Percentiles rank a stretch among this genome's conserved stretches.
Conservation (phyloP, 495 filamentous ascomycete genomes). For the Aspergillus bridgeri region DNA sequence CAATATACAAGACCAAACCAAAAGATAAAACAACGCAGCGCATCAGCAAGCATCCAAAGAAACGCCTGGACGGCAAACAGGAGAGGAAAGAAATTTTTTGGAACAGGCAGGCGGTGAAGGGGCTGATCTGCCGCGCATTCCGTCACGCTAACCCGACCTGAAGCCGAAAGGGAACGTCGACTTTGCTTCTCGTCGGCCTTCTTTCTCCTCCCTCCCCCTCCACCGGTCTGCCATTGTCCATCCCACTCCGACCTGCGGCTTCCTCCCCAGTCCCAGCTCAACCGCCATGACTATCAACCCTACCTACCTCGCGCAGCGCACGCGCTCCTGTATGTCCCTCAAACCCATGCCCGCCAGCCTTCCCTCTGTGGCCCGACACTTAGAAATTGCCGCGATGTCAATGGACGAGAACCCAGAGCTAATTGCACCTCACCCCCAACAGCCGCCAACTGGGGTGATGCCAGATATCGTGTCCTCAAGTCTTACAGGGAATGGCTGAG, state of each 20-base stretch:
- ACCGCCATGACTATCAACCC: conserved; percentile 76
- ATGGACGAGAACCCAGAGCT: conserved; percentile 27
- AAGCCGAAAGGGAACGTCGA: conserved; percentile 16
- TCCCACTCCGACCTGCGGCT: conserved; percentile 13
- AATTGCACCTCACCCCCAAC: conserved; percentile 17
- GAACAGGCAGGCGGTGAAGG: conserved; percentile 45
- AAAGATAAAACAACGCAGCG: neutral
- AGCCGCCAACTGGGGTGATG: conserved; percentile 88
- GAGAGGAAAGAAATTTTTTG: conserved; percentile 30
- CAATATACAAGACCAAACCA: neutral
- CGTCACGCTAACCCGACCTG: conserved; percentile 19
- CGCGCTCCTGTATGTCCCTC: conserved; percentile 75
- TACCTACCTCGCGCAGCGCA: conserved; percentile 85
- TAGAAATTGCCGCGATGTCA: conserved; percentile 29
- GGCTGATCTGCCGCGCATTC: conserved; percentile 26
- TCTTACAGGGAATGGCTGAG: conserved; percentile 93
- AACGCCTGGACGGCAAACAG: conserved; percentile 1
- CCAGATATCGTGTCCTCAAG: conserved; percentile 73
- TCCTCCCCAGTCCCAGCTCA: neutral
- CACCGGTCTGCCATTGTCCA: conserved; percentile 21
- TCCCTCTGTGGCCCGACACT: conserved; percentile 11
- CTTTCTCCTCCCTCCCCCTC: conserved; percentile 17
- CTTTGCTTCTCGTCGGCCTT: conserved; percentile 9
- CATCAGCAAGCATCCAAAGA: neutral
- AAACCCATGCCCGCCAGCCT: neutral